Conservation (phyloP, 129 eudicot species). For the Centaurea solstitialis region DNA sequence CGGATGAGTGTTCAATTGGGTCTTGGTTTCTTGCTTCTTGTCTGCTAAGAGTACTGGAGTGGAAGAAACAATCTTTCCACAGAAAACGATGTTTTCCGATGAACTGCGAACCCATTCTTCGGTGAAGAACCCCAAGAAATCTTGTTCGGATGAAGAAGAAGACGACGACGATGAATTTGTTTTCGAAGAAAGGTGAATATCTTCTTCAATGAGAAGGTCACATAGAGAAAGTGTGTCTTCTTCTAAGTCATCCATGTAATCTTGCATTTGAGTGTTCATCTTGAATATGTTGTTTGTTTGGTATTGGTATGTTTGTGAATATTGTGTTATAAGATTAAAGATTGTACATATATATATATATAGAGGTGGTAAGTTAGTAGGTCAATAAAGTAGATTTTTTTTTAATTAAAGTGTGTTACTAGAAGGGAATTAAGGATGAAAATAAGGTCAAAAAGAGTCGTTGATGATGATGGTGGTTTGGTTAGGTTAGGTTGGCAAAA, state of each 20-base stretch:
- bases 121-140: constrained; percentile 29
- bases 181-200: background rate
- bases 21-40: background rate
- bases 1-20: background rate
- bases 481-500: background rate
- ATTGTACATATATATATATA: background rate
- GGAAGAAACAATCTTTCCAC: constrained; percentile 20
- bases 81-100: background rate
- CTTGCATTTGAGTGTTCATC: constrained; percentile 17
- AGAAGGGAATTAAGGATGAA: background rate
- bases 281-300: background rate
- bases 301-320: background rate
- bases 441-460: background rate
- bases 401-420: constrained; percentile 14
- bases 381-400: background rate
- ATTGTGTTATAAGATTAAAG: background rate
- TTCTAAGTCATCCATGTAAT: constrained; percentile 21
- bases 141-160: constrained; percentile 30
- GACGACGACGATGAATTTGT: constrained; percentile 15
- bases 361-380: background rate
- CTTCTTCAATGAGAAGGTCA: constrained; percentile 19
- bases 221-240: constrained; percentile 37
- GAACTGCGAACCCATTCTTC: constrained; percentile 22
- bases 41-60: constrained; percentile 6
- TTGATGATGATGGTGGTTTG: background rate